phyloP scores from a whole-genome alignment of 495 filamentous ascomycete species.

The Ascobolus immersus region DNA sequence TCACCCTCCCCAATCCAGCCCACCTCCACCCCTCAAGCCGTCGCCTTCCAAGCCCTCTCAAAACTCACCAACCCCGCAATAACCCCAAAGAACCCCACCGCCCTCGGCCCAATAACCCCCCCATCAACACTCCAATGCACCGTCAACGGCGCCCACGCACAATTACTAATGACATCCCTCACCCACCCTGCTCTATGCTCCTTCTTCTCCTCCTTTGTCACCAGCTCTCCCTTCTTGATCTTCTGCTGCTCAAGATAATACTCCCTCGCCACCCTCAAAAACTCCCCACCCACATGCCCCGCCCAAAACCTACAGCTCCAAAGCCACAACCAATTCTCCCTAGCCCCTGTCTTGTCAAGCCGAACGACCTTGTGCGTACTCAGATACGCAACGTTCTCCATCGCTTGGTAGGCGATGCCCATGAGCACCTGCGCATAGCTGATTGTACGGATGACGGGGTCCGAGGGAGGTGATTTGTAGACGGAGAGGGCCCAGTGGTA shows the following conservation, averaged over 20 bases:
- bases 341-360: constrained; percentile 26
- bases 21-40: constrained; percentile 2
- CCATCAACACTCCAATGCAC: constrained; percentile 7
- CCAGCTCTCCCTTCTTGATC: constrained; percentile 17
- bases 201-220: constrained; percentile 18
- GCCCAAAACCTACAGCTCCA: constrained; percentile 68
- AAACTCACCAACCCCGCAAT: too few relatives aligned
- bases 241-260: constrained; percentile 14
- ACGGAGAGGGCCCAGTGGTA: constrained; percentile 43
- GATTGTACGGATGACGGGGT: constrained; percentile 19
- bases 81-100: neutral
- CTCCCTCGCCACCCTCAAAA: constrained; percentile 29
- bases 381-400: constrained; percentile 71
- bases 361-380: constrained; percentile 40
- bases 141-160: constrained; percentile 32
- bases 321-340: constrained; percentile 25
- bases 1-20: constrained; percentile 6
- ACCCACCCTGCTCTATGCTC: constrained; percentile 21
- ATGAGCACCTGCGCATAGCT: constrained; percentile 40
- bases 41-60: too few relatives aligned
- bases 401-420: constrained; percentile 42
- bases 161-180: constrained; percentile 22
- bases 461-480: constrained; percentile 23
- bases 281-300: constrained; percentile 48
- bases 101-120: neutral